These are phyloP conservation scores for Tulasnella sp. DNA, from an alignment of 768 basidiomycete genomes.

Conservation along the genomic window DNA sequence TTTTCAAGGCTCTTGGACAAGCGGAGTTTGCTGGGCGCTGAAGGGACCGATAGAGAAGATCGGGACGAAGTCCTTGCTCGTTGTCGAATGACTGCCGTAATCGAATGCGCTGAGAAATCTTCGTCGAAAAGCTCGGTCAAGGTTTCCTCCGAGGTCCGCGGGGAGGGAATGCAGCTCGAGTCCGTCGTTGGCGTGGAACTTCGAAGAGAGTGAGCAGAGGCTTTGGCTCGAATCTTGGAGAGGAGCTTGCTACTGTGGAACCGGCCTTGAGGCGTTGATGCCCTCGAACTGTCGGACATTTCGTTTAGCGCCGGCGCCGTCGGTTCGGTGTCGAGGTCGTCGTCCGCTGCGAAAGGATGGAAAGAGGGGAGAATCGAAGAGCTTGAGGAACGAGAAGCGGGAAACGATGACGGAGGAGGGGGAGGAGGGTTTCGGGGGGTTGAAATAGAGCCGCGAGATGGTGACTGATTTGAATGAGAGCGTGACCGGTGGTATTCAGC, in stretches of 20 bases:
- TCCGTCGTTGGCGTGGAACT: background rate
- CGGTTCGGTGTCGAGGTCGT: background rate
- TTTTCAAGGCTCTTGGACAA: background rate
- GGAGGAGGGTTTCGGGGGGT: background rate
- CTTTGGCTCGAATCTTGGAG: background rate
- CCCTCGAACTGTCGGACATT: background rate
- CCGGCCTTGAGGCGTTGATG: background rate
- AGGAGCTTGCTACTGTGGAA: background rate
- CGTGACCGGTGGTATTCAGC: background rate
- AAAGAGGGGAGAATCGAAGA: background rate
- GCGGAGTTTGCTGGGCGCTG: background rate
- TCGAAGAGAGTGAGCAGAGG: background rate
- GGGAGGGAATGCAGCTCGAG: background rate
- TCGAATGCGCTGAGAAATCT: background rate
- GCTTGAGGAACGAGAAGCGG: background rate
- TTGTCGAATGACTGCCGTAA: background rate
- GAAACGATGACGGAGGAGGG: background rate
- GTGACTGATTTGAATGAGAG: background rate
- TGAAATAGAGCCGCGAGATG: background rate
- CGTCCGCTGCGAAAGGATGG: background rate
- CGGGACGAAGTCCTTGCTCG: background rate
- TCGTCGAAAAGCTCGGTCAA: background rate
- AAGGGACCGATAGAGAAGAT: background rate
- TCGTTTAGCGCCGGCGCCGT: background rate
- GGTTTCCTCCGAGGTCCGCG: constrained; percentile 1